These are phyloP conservation scores for Conticribra weissflogii DNA, from an alignment of 108 stramenopile species.

Conservation along the genomic window DNA sequence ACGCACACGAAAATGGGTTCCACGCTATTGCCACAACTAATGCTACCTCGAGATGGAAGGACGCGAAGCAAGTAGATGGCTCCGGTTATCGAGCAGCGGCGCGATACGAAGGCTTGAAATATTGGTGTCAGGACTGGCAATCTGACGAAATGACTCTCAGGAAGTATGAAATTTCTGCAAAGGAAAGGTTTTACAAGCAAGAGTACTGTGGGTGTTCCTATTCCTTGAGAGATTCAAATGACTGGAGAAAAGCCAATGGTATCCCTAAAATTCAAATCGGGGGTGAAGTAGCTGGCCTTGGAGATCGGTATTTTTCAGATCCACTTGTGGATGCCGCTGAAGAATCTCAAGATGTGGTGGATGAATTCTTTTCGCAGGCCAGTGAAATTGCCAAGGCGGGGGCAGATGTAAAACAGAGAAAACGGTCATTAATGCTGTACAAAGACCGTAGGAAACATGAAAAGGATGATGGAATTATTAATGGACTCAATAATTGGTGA, in stretches of 20 bases:
- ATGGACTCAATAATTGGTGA: slow-evolving; percentile 71
- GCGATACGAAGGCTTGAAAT: slow-evolving; percentile 45
- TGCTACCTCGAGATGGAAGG: slow-evolving; percentile 65
- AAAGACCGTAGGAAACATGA: slow-evolving; percentile 55
- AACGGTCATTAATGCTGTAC: slow-evolving; percentile 51
- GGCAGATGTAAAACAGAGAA: slow-evolving; percentile 44
- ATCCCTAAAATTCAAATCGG: slow-evolving; percentile 56
- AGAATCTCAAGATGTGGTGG: slow-evolving; percentile 68
- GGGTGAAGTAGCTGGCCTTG: slow-evolving; percentile 61
- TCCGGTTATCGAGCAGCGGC: slow-evolving; percentile 49
- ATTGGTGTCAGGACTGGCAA: slow-evolving; percentile 59
- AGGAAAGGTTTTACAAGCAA: slow-evolving; percentile 66
- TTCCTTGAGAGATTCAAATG: slow-evolving; percentile 58
- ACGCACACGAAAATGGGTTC: slow-evolving; percentile 65
- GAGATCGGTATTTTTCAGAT: slow-evolving; percentile 61
- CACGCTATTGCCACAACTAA: slow-evolving; percentile 69
- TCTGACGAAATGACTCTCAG: slow-evolving; percentile 59
- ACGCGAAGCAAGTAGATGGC: slow-evolving; percentile 60
- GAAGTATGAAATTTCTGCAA: slow-evolving; percentile 63
- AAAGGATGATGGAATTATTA: slow-evolving; percentile 43
- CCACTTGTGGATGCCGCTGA: slow-evolving; percentile 63
- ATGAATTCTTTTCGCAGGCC: slow-evolving; percentile 68
- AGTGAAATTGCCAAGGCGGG: slow-evolving; percentile 53
- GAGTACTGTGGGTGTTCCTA: slow-evolving; percentile 73
- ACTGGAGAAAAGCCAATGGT: slow-evolving; percentile 61